Base-by-base conservation (phyloP, 768 basidiomycete species). In the Hygrophoropsis aurantiaca region DNA sequence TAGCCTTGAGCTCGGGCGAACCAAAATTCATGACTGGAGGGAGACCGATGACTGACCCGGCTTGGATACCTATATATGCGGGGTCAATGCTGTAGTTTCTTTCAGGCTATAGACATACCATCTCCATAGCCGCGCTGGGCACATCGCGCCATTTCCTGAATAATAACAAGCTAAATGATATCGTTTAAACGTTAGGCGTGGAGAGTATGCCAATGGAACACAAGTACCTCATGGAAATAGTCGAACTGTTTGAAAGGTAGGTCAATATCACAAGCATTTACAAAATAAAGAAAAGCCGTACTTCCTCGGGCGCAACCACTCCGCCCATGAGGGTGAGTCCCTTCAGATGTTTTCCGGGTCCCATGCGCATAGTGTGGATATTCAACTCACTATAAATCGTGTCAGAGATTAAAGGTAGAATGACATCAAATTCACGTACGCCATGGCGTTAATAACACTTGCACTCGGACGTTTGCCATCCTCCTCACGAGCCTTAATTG, bases 11-110 rank as follows among this genome's bases (percentile, higher is more conserved):
- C 38, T 75, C 81, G 2, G 77, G 75, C 25, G 70, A 76, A 5
- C 81, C 92, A 58, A 92, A 95, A 68, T 93, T 91, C 49, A 93
- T 70, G 26, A 93, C 79, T 0, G 90, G 90, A 2, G 90, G 90
- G 10, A 93, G 75, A 45, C 89, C 90, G 56, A 93, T 91, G 56
- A 91, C 84, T 44, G 81, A 80, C 19, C 90, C 90, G 23, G 78
- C 78, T 64, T 84, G 77, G 42, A 89, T 66, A 47, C 81, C 63
- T 76, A n/a, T 18, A 47, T 23, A 21, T 11, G 5, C 19, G 32
- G 6, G 35, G n/a, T 26, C n/a, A n/a, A n/a, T n/a, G n/a, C n/a
- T n/a, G n/a, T n/a, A n/a, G n/a, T n/a, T n/a, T n/a, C n/a, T n/a
- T 30, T 18, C 4, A 38, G 11, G 20, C 18, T 26, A n/a, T 11